These are phyloP conservation scores for Podila horticola DNA, from an alignment of 192 early-diverging fungal genomes.

Conservation along the genomic window DNA sequence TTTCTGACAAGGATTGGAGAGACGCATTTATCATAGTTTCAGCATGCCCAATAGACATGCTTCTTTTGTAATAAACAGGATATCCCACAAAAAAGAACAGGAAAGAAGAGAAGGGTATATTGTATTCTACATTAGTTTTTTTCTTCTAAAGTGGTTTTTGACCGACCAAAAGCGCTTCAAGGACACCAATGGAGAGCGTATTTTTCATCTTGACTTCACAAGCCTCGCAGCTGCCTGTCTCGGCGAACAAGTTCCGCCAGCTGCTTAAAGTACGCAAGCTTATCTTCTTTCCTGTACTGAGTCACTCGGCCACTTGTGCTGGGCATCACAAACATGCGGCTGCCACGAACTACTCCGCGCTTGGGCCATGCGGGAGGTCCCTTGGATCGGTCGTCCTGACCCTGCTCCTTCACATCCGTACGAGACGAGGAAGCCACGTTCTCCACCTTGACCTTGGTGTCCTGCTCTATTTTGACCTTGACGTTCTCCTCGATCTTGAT, in stretches of 20 bases:
- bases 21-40: too few species aligned
- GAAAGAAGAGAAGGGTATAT: not conserved
- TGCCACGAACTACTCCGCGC: slow-evolving; percentile 23
- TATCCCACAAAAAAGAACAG: not conserved
- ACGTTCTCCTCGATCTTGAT: slow-evolving; percentile 2
- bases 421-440: too few species aligned
- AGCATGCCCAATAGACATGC: too few species aligned
- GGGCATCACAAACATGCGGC: slow-evolving; percentile 72
- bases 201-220: too few species aligned
- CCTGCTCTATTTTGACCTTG: slow-evolving; percentile 9
- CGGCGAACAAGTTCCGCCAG: slow-evolving; percentile 37
- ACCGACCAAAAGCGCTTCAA: too few species aligned
- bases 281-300: slow-evolving; percentile 70
- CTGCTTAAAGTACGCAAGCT: slow-evolving; percentile 61
- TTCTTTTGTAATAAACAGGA: too few species aligned
- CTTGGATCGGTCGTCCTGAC: not conserved
- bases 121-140: not conserved
- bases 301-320: slow-evolving; percentile 77
- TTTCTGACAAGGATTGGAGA: too few species aligned
- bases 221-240: slow-evolving; percentile 34
- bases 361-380: not conserved
- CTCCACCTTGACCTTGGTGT: not conserved
- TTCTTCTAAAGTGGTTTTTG: too few species aligned
- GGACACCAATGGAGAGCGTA: too few species aligned
- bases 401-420: not conserved